Conservation (phyloP, 75 land plant species). For the Sequoia sempervirens region DNA sequence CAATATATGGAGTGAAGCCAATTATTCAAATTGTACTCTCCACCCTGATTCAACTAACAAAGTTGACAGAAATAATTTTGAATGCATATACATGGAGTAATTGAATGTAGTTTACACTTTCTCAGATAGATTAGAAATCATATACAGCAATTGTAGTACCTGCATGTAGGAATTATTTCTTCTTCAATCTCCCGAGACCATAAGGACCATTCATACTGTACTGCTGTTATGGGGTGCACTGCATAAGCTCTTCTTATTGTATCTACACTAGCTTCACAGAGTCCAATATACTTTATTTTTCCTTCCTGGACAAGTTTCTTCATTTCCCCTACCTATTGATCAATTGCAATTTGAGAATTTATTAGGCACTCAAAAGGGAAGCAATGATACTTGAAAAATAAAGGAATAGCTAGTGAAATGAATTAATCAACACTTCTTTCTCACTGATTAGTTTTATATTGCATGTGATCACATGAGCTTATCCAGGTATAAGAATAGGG, state of each 20-base stretch:
- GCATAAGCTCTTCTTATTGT: slow-evolving; percentile 60
- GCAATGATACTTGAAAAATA: background rate
- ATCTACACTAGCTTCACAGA: slow-evolving; percentile 48
- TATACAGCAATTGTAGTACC: slow-evolving; percentile 17
- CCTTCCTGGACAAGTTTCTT: slow-evolving; percentile 62
- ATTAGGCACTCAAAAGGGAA: background rate
- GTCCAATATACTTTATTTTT: slow-evolving; percentile 59
- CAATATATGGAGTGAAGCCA: too few species aligned
- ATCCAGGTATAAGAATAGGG: background rate
- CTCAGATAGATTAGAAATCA: background rate
- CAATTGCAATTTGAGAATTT: background rate
- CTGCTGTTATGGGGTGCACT: slow-evolving; percentile 56
- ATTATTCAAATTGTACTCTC: too few species aligned
- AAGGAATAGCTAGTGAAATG: background rate
- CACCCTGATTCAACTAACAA: background rate
- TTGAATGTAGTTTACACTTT: background rate
- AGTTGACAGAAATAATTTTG: background rate
- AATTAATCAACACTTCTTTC: background rate
- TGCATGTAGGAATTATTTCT: slow-evolving; percentile 48
- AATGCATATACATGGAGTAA: background rate
- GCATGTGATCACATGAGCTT: background rate
- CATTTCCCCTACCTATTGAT: slow-evolving; percentile 49
- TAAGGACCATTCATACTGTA: slow-evolving; percentile 55
- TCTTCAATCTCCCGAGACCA: slow-evolving; percentile 54
- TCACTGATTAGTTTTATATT: background rate